Evolutionary conservation across 2,329 filamentous ascomycete species (phyloP).

Genomic region (Aspergillus intermedius): DNA sequence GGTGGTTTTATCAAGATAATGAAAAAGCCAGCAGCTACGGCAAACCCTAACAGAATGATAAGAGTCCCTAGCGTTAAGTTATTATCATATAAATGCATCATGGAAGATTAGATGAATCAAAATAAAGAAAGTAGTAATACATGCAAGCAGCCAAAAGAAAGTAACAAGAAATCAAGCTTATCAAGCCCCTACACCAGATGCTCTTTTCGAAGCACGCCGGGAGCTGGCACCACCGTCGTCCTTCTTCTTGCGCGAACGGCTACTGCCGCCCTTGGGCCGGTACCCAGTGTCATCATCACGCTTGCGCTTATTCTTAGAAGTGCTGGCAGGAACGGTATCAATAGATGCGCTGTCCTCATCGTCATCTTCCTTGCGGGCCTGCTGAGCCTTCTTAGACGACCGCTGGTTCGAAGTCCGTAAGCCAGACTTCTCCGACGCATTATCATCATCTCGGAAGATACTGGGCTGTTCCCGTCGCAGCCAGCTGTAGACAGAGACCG

Average conservation of each 20-base stretch:
- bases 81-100: too few relatives aligned
- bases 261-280: constrained; percentile 41
- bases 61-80: too few relatives aligned
- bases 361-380: constrained; percentile 36
- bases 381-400: constrained; percentile 35
- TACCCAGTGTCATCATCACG: constrained; percentile 44
- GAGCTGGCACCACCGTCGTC: constrained; percentile 29
- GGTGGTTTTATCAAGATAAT: too few relatives aligned
- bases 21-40: too few relatives aligned
- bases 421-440: constrained; percentile 36
- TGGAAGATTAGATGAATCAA: too few relatives aligned
- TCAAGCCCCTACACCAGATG: constrained; percentile 21
- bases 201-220: constrained; percentile 27
- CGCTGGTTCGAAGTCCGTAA: constrained; percentile 35
- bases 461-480: constrained; percentile 76
- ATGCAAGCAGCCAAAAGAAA: constrained; percentile 1
- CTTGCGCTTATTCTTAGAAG: constrained; percentile 40
- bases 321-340: constrained; percentile 28
- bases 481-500: constrained; percentile 94
- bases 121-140: background rate
- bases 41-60: too few relatives aligned
- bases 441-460: constrained; percentile 71
- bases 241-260: constrained; percentile 32
- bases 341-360: constrained; percentile 38
- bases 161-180: background rate